These are phyloP conservation scores for Lachnum nothofagi DNA, from an alignment of 2,329 filamentous ascomycete genomes.

Conservation along the genomic window DNA sequence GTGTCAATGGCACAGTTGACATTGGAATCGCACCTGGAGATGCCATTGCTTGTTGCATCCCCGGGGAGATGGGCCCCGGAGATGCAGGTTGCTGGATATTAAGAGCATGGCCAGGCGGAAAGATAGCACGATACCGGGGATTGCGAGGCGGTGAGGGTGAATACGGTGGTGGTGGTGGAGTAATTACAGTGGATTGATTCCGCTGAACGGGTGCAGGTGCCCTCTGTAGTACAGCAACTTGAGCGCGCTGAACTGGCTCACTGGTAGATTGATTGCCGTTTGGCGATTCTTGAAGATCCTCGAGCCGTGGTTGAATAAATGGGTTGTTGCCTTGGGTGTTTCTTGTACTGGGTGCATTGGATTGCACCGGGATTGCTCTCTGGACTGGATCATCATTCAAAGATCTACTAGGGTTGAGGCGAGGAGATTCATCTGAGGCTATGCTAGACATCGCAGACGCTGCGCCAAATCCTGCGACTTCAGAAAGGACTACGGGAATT, in stretches of 20 bases:
- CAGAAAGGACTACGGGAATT: conserved; percentile 24
- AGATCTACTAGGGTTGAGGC: conserved; percentile 2
- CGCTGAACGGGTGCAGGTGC: conserved; percentile 1
- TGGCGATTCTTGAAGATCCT: conserved; percentile 9
- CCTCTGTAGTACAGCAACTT: conserved; percentile 6
- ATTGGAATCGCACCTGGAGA: conserved; percentile 57
- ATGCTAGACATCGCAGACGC: conserved; percentile 13
- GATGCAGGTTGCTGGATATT: conserved; percentile 49
- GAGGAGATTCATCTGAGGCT: conserved; percentile 8
- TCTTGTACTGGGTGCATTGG: conserved; percentile 12
- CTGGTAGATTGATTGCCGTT: conserved; percentile 3
- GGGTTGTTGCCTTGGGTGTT: conserved; percentile 24
- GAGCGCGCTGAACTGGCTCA: conserved; percentile 8
- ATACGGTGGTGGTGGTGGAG: conserved; percentile 29
- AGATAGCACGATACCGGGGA: conserved; percentile 49
- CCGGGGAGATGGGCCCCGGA: conserved; percentile 59
- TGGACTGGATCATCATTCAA: conserved; percentile 7
- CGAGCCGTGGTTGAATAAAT: conserved; percentile 19
- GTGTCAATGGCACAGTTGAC: conserved; percentile 53
- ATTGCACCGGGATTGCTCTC: conserved; percentile 16
- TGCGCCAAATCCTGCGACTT: conserved; percentile 16
- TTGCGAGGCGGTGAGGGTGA: conserved; percentile 25
- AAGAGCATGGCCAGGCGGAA: conserved; percentile 48
- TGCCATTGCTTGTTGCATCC: conserved; percentile 56
- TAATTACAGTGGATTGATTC: conserved; percentile 10